Evolutionary conservation across 805 yeast genomes (phyloP).

Genomic region (Starmerella sp.): DNA sequence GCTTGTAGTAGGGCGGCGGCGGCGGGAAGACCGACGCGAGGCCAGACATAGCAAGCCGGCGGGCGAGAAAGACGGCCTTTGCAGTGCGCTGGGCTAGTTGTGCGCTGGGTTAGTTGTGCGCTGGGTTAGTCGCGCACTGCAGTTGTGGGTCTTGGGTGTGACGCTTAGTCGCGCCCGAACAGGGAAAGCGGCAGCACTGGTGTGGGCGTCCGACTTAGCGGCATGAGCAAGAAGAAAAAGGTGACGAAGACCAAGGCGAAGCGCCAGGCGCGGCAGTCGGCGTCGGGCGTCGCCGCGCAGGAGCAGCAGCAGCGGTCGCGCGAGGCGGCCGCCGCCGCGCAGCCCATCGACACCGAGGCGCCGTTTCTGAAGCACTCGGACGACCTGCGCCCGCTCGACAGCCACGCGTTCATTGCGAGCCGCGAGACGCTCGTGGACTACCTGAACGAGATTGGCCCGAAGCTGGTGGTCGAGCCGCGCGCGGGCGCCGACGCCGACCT

Average conservation of each 20-base stretch:
- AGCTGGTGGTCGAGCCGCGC: background rate
- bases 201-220: background rate
- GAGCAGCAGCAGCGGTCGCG: background rate
- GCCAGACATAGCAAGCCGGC: slow-evolving; percentile 19
- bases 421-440: slow-evolving; percentile 1
- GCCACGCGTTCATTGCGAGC: background rate
- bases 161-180: background rate
- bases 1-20: slow-evolving; percentile 74
- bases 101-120: background rate
- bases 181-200: background rate
- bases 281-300: background rate
- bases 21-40: slow-evolving; percentile 79
- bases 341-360: background rate
- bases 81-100: no score
- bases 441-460: background rate
- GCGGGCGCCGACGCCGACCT: slow-evolving; percentile 2
- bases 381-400: slow-evolving; percentile 2
- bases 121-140: no score
- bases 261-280: background rate
- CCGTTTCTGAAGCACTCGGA: background rate
- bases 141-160: no score
- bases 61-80: background rate
- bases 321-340: background rate
- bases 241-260: slow-evolving; percentile 1
- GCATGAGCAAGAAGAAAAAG: slow-evolving; percentile 8